phyloP scores from a whole-genome alignment of 768 basidiomycete genomes.

The Auriculariales sp. region DNA sequence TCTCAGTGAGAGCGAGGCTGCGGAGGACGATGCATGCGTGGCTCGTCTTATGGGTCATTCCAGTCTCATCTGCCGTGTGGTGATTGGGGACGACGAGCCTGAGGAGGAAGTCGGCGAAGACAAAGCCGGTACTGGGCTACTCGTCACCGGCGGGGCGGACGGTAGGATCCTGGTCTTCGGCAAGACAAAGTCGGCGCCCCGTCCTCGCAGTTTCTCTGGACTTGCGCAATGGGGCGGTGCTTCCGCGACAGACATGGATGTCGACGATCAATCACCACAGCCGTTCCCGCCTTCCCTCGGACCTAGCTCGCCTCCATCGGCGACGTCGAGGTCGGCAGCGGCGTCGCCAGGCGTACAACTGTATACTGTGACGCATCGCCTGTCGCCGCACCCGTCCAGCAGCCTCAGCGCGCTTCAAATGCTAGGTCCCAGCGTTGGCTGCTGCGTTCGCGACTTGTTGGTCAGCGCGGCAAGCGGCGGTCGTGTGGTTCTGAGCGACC shows the following conservation, averaged over 20 bases:
- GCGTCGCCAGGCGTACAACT: slow-evolving; percentile 29
- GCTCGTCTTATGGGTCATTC: slow-evolving; percentile 86
- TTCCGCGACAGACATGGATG: too few species aligned
- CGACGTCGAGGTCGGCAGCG: too few species aligned
- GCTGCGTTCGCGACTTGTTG: slow-evolving; percentile 19
- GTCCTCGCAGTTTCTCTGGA: too few species aligned
- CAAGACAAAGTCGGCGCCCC: too few species aligned
- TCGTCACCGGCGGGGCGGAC: slow-evolving; percentile 79
- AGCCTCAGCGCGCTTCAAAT: slow-evolving; percentile 79
- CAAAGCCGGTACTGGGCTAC: slow-evolving; percentile 49
- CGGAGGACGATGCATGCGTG: slow-evolving; percentile 55
- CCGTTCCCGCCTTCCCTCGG: too few species aligned
- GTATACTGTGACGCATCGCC: slow-evolving; percentile 32
- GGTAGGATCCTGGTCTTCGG: slow-evolving; percentile 70
- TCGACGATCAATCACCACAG: too few species aligned
- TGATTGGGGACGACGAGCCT: slow-evolving; percentile 43
- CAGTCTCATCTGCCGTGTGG: slow-evolving; percentile 81
- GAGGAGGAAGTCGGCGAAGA: too few species aligned
- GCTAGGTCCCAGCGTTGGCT: slow-evolving; percentile 42
- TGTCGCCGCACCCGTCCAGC: slow-evolving; percentile 79
- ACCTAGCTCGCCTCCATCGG: too few species aligned
- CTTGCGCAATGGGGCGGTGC: too few species aligned
- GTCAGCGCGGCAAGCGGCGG: slow-evolving; percentile 82
- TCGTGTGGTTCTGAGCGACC: slow-evolving; percentile 60
- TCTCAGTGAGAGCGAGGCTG: slow-evolving; percentile 21